These are phyloP conservation scores for Scenedesmus sp. DNA, from an alignment of 163 green algal genomes.

Conservation along the genomic window DNA sequence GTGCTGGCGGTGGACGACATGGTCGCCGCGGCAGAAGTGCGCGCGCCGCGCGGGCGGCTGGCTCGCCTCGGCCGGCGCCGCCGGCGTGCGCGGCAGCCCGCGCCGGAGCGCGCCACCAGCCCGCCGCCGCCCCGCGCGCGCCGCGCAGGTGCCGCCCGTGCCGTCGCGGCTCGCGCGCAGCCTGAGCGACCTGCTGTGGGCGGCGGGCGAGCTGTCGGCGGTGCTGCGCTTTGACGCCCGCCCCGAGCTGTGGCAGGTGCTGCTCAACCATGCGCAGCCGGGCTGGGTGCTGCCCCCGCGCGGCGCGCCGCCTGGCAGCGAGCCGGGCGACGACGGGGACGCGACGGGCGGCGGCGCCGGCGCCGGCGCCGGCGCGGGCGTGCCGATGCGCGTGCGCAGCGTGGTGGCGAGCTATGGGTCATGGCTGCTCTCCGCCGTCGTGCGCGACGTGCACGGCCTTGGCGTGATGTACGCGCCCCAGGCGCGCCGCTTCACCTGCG, in stretches of 20 bases:
- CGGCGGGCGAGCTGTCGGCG: slow-evolving; percentile 1
- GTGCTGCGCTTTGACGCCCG: slow-evolving; percentile 21
- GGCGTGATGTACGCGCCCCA: slow-evolving; percentile 44
- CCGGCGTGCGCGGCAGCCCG: no score
- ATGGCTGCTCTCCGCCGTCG: slow-evolving; percentile 23
- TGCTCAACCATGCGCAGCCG: slow-evolving; percentile 43
- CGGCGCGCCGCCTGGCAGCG: background rate
- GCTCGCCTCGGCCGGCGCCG: no score
- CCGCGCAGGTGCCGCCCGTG: slow-evolving; percentile 6
- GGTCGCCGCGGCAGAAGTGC: slow-evolving; percentile 8
- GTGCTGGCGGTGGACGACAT: slow-evolving; percentile 36
- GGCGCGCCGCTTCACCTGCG: slow-evolving; percentile 34
- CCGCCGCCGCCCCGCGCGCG: background rate
- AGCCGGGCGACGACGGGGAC: background rate
- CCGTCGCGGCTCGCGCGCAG: slow-evolving; percentile 10
- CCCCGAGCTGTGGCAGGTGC: slow-evolving; percentile 33
- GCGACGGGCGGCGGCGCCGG: background rate
- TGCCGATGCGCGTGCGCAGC: slow-evolving; percentile 13
- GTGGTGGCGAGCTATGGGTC: slow-evolving; percentile 30
- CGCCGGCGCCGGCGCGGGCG: background rate
- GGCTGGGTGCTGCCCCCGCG: slow-evolving; percentile 22
- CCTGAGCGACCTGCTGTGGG: slow-evolving; percentile 26
- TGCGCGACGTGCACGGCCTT: slow-evolving; percentile 20
- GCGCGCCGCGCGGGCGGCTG: no score
- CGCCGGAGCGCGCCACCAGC: background rate